Conservation (phyloP, 2,329 filamentous ascomycete genomes). For the Fusarium goolgardi region DNA sequence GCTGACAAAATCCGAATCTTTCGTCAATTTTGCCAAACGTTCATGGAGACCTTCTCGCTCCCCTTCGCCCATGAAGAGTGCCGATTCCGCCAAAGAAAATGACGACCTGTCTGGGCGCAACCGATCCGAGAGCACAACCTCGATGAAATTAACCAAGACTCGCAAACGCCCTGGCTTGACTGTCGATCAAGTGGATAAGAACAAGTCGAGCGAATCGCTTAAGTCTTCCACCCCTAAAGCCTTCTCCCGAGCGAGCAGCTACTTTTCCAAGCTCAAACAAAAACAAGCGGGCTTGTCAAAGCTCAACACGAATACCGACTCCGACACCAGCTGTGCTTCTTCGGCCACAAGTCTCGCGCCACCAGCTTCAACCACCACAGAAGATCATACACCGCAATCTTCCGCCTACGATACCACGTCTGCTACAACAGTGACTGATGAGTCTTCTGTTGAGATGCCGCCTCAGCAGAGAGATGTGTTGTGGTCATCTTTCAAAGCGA, state of each 20-base stretch:
- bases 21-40: constrained; percentile 63
- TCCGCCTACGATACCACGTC: constrained; percentile 55
- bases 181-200: constrained; percentile 42
- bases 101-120: constrained; percentile 37
- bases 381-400: constrained; percentile 54
- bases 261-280: constrained; percentile 62
- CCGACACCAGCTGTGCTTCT: constrained; percentile 59
- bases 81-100: constrained; percentile 41
- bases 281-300: constrained; percentile 58
- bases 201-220: constrained; percentile 50
- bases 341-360: constrained; percentile 60
- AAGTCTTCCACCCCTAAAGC: constrained; percentile 54
- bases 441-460: constrained; percentile 60
- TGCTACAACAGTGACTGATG: constrained; percentile 54
- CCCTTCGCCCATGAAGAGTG: constrained; percentile 57
- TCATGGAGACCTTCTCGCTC: constrained; percentile 65
- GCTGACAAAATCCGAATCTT: constrained; percentile 58
- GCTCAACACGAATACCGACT: constrained; percentile 52
- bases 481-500: constrained; percentile 65
- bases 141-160: constrained; percentile 44
- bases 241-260: constrained; percentile 59
- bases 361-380: constrained; percentile 54
- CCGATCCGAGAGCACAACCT: constrained; percentile 43
- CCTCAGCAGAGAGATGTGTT: constrained; percentile 62
- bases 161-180: constrained; percentile 49